Evolutionary conservation across 495 filamentous ascomycete species (phyloP), one percentile per base, ranked within the genome.

Genomic region (Immersiella caudata): DNA sequence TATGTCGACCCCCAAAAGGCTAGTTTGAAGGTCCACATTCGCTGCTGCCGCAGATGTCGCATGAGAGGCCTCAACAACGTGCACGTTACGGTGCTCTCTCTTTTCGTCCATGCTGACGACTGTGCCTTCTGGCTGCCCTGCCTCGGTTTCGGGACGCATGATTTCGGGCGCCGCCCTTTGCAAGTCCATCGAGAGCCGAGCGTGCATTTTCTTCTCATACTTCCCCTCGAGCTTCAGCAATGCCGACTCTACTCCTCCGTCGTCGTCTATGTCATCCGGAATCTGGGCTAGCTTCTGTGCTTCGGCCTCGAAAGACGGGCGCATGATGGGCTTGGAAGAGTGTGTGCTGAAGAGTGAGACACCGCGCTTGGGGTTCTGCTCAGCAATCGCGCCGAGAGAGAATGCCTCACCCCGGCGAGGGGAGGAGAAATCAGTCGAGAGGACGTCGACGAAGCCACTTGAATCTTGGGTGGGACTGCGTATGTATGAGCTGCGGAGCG

Each of bases 211-310:
- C 71, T 82, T 89, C 68, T 89, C 83, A 78, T 87, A 96, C 71
- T 90, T 93, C 6, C 95, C 95, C 81, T 99, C 96, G 4, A 99
- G 84, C 71, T 97, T 98, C 68, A 94, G 79, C 68, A 99, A 74
- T 6, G 95, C 93, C 16, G 94, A 93, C 74, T 97, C 95, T 58
- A 97, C 86, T 21, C 94, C 94, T n/a, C 94, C 94, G 76, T 95
- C 93, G 63, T 92, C 91, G 62, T 89, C 84, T 24, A 78, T 68
- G 67, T 94, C 91, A 74, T 99, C 96, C 0, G 94, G 93, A 24
- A 99, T 91, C 64, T 90, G 87, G 9, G 94, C 92, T 68, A 99
- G 88, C 71, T 92, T 90, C 59, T 93, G 90, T 27, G 96, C 92
- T 65, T 96, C 94, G 11, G 87, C 89, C 77, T 98, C 92, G 65